phyloP scores from a whole-genome alignment of 2,329 filamentous ascomycete species.

The Coniochaeta pulveracea region DNA sequence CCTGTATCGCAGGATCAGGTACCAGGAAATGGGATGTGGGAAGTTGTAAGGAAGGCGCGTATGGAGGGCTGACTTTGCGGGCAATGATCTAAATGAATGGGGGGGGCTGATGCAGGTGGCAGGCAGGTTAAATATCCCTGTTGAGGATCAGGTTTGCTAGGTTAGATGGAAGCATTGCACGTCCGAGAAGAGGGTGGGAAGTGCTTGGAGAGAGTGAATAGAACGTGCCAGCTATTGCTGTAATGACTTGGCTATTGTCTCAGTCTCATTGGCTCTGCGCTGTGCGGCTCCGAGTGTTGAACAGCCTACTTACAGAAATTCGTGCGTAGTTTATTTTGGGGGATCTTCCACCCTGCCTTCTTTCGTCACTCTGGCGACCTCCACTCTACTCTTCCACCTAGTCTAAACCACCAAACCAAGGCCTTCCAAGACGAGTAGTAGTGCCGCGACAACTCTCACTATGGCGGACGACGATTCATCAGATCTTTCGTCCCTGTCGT shows the following conservation, averaged over 20 bases:
- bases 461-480: constrained; percentile 54
- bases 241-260: no score
- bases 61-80: no score
- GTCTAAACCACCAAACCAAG: constrained; percentile 11
- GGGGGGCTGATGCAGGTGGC: no score
- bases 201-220: constrained; percentile 2
- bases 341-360: constrained; percentile 1
- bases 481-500: constrained; percentile 44
- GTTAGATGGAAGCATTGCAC: no score
- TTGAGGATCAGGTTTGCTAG: no score
- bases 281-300: constrained; percentile 1
- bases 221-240: no score
- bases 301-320: constrained; percentile 1
- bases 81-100: no score
- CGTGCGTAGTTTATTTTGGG: constrained; percentile 3
- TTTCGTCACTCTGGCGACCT: constrained; percentile 8
- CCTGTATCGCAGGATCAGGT: no score
- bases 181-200: neutral
- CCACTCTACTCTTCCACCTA: constrained; percentile 15
- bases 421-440: constrained; percentile 7
- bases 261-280: constrained; percentile 1
- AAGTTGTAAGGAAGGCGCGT: no score
- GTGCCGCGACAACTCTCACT: constrained; percentile 12
- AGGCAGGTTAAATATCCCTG: no score
- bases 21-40: no score